A percentile compares a stretch with the other conserved stretches of the same genome.
Conservation (phyloP, 371 early-diverging fungal genomes). For the Apophysomyces trapeziformis region DNA sequence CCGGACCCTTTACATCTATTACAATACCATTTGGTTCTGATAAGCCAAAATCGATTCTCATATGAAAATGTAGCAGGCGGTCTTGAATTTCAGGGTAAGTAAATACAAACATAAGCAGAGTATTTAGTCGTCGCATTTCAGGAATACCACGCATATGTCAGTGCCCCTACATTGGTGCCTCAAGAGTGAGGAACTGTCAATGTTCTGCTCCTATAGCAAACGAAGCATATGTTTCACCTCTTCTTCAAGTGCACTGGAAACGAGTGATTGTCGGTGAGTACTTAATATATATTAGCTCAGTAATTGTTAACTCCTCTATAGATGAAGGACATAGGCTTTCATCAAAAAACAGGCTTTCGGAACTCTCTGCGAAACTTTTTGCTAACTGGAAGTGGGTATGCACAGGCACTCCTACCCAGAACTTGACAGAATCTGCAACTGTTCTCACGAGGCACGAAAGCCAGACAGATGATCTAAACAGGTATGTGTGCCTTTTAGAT, state of each 20-base stretch:
- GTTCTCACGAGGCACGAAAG: constrained; percentile 17
- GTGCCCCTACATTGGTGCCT: constrained; percentile 43
- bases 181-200: constrained; percentile 26
- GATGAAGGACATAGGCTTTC: constrained; percentile 43
- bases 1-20: constrained; percentile 54
- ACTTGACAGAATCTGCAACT: constrained; percentile 51
- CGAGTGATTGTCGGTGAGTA: constrained; percentile 77
- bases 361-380: constrained; percentile 60
- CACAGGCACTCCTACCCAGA: constrained; percentile 72
- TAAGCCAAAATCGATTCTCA: constrained; percentile 65
- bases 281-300: neutral
- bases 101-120: neutral
- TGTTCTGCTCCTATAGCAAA: constrained; percentile 27
- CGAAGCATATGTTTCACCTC: constrained; percentile 56
- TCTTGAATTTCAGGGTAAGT: constrained; percentile 45
- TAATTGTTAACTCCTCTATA: neutral
- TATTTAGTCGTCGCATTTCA: constrained; percentile 2
- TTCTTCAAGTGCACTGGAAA: constrained; percentile 74
- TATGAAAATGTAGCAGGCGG: constrained; percentile 61
- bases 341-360: constrained; percentile 35
- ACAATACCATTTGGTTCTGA: constrained; percentile 66
- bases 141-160: constrained; percentile 39
- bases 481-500: constrained; percentile 14
- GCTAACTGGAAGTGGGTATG: constrained; percentile 77
- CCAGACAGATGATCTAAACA: constrained; percentile 25